These are phyloP conservation scores for Tetramitus jugosus DNA, from an alignment of 208 protist genomes.

Conservation along the genomic window DNA sequence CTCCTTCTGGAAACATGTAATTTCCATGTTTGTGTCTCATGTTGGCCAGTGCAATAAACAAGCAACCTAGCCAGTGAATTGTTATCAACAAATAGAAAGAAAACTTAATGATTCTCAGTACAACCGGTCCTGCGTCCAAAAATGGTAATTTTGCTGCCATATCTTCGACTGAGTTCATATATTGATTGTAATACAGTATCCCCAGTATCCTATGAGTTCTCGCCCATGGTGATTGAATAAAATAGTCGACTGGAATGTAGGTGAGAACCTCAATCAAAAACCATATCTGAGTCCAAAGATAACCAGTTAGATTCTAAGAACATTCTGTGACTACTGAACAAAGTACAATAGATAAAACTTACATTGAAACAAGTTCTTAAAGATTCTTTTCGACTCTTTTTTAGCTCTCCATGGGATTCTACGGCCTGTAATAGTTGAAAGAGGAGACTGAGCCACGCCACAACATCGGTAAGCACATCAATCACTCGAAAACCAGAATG, in stretches of 20 bases:
- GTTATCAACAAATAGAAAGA: neutral
- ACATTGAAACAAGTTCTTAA: neutral
- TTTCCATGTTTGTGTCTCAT: neutral
- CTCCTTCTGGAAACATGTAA: neutral
- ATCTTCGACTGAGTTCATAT: neutral
- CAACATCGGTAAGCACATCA: neutral
- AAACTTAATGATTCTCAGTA: slow-evolving; percentile 1
- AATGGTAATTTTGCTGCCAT: neutral
- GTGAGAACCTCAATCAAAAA: neutral
- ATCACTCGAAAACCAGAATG: neutral
- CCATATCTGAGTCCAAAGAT: neutral
- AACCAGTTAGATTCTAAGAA: neutral
- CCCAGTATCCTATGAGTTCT: neutral
- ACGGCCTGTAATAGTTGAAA: neutral
- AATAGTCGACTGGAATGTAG: neutral
- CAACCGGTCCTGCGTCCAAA: neutral
- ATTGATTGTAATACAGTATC: neutral
- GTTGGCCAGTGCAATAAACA: neutral
- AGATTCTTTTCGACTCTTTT: neutral
- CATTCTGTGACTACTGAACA: too few species aligned
- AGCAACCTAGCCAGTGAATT: neutral
- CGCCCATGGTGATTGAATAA: neutral
- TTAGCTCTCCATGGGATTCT: neutral
- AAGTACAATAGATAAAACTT: too few species aligned
- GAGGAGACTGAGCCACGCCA: neutral